Base-by-base conservation (phyloP, 148 eudicot genomes). In the Nyssa sinensis region DNA sequence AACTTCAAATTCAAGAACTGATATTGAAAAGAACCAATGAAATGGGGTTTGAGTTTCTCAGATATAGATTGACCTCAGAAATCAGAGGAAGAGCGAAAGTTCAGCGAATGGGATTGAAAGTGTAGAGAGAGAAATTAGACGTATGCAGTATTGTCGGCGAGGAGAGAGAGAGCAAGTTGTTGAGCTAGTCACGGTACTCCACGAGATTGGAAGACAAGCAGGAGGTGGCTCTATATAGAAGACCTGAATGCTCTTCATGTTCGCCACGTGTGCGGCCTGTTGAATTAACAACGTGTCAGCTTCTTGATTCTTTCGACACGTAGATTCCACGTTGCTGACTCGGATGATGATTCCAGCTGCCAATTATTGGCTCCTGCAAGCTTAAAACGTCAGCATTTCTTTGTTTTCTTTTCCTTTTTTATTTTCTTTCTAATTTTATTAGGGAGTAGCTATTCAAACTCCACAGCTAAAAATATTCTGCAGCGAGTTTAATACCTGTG, bases 251-350 rank as follows among this genome's bases (percentile, higher is more conserved):
- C 3, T 55, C 59, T 55, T 55, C 59, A 55, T 55, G 59, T 24
- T 55, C 17, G 2, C 23, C 59, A 55, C 24, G 59, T 44, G 59
- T 55, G 25, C 24, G 25, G n/a, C 21, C 59, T 1, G 24, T 55
- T 13, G 2, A 49, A 13, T 37, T 37, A 37, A 37, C 57, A 1
- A 49, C 57, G 66, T 77, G 75, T 71, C 30, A 14, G 3, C 8
- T 64, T 0, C 5, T 30, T 14, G 28, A 17, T 32, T 7, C 11
- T 8, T 31, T 13, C 28, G 69, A 78, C 81, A 78, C 81, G 77
- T 73, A 60, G 81, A 66, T 61, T 59, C 73, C 67, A 78, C 73
- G 67, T 78, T 25, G 77, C 66, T 78, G 66, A 67, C 59, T 21
- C 21, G 17, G 59, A 55, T n/a, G 16, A 44, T 14, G 51, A 39